A percentile compares a stretch with the other conserved stretches of the same genome.
Evolutionary conservation across 2,329 filamentous ascomycete genomes (phyloP).

Genomic region (Scedosporium dehoogii): DNA sequence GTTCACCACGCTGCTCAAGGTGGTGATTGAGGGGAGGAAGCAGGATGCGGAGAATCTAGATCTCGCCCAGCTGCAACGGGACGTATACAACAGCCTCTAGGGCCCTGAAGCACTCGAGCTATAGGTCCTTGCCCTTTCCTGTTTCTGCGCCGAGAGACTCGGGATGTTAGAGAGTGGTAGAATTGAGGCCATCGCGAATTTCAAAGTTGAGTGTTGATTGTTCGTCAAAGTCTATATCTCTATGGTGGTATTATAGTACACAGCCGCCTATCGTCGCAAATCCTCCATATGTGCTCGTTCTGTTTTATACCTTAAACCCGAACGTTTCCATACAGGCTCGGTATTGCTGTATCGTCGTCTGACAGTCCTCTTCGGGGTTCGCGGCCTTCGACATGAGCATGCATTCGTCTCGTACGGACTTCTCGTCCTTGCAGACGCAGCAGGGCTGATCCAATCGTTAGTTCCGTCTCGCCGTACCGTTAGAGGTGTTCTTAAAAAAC

Average conservation of each 20-base stretch:
- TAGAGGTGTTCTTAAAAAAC: not conserved
- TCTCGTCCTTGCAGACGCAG: conserved; percentile 96
- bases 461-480: not conserved
- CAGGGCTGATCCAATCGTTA: conserved; percentile 55
- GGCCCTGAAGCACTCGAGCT: not conserved
- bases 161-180: no score
- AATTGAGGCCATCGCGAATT: not conserved
- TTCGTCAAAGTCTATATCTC: conserved; percentile 4
- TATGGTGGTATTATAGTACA: conserved; percentile 6
- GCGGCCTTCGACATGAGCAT: conserved; percentile 90
- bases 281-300: conserved; percentile 7
- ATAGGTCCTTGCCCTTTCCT: no score
- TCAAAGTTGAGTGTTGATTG: conserved; percentile 2
- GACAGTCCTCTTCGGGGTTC: conserved; percentile 77
- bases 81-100: not conserved
- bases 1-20: not conserved
- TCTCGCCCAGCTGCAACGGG: not conserved
- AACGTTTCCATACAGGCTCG: conserved; percentile 86
- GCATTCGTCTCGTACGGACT: conserved; percentile 87
- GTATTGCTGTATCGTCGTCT: conserved; percentile 74
- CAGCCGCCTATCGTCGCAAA: conserved; percentile 3
- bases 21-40: conserved; percentile 4
- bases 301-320: conserved; percentile 61
- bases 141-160: no score
- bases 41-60: not conserved